phyloP scores from a whole-genome alignment of 192 early-diverging fungal species.

The Chytriomyces hyalinus region DNA sequence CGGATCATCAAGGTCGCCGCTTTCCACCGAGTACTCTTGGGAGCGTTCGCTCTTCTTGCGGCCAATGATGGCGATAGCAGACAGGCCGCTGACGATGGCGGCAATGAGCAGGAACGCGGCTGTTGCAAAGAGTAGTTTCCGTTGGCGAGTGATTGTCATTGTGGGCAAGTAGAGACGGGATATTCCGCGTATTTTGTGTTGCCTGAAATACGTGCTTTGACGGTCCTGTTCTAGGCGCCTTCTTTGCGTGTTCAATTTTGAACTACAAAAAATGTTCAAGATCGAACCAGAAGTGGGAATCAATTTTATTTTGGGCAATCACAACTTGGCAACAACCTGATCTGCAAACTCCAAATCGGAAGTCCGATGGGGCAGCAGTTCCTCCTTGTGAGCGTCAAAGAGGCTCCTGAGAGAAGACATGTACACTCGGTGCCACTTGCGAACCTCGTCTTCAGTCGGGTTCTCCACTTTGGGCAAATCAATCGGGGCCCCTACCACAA shows the following conservation, averaged over 20 bases:
- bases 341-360: constrained; percentile 71
- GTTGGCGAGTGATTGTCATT: background rate
- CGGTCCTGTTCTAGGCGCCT: too few relatives aligned
- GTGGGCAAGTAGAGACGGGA: too few relatives aligned
- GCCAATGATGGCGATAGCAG: background rate
- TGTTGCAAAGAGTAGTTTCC: background rate
- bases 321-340: background rate
- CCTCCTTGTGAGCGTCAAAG: constrained; percentile 74
- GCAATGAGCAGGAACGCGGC: background rate
- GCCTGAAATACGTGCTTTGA: too few relatives aligned
- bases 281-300: background rate
- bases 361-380: constrained; percentile 68
- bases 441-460: constrained; percentile 66
- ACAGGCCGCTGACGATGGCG: background rate
- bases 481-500: constrained; percentile 53
- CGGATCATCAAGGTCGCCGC: too few relatives aligned
- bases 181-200: too few relatives aligned
- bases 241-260: too few relatives aligned
- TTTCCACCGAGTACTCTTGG: too few relatives aligned
- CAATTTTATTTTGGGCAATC: background rate
- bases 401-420: constrained; percentile 67
- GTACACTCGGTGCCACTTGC: constrained; percentile 69
- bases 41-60: too few relatives aligned
- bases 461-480: constrained; percentile 59
- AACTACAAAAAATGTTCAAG: too few relatives aligned